phyloP scores from a whole-genome alignment of 805 yeast species.

The Sugiyamaella marilandica region DNA sequence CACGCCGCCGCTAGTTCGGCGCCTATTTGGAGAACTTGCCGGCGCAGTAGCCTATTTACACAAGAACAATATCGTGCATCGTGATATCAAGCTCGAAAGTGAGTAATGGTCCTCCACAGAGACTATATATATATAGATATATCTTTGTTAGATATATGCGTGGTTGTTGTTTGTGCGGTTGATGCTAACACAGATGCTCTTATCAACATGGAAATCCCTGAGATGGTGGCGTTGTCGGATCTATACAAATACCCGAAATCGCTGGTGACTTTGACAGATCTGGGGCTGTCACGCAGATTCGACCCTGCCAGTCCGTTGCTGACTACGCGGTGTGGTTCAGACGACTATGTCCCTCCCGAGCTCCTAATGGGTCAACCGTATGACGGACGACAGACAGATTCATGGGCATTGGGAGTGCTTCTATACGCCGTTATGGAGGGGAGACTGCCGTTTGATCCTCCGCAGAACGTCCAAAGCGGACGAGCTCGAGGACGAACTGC shows the following conservation, averaged over 20 bases:
- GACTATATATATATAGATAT: slow-evolving; percentile 44
- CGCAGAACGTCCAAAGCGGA: slow-evolving; percentile 40
- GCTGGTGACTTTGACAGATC: slow-evolving; percentile 68
- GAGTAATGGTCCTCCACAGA: neutral
- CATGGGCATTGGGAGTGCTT: slow-evolving; percentile 95
- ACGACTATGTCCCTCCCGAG: slow-evolving; percentile 95
- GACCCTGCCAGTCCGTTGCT: slow-evolving; percentile 57
- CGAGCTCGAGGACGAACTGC: slow-evolving; percentile 55
- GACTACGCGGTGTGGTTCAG: slow-evolving; percentile 91
- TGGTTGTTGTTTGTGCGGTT: too few species aligned
- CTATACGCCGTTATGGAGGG: slow-evolving; percentile 79
- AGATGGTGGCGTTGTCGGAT: slow-evolving; percentile 26
- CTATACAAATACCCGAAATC: slow-evolving; percentile 19
- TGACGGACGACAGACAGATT: slow-evolving; percentile 85
- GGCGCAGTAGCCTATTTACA: slow-evolving; percentile 73
- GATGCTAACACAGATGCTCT: slow-evolving; percentile 27
- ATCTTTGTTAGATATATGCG: too few species aligned
- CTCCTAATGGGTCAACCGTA: slow-evolving; percentile 83
- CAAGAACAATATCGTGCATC: slow-evolving; percentile 63
- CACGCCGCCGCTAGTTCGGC: slow-evolving; percentile 46
- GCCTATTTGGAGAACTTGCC: slow-evolving; percentile 66
- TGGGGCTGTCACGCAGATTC: slow-evolving; percentile 77
- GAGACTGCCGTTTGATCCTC: slow-evolving; percentile 86
- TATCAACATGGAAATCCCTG: slow-evolving; percentile 35
- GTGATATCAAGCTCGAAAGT: slow-evolving; percentile 86